These are phyloP conservation scores for Aspergillus sp. DNA, from an alignment of 2,329 filamentous ascomycete genomes.

Conservation along the genomic window DNA sequence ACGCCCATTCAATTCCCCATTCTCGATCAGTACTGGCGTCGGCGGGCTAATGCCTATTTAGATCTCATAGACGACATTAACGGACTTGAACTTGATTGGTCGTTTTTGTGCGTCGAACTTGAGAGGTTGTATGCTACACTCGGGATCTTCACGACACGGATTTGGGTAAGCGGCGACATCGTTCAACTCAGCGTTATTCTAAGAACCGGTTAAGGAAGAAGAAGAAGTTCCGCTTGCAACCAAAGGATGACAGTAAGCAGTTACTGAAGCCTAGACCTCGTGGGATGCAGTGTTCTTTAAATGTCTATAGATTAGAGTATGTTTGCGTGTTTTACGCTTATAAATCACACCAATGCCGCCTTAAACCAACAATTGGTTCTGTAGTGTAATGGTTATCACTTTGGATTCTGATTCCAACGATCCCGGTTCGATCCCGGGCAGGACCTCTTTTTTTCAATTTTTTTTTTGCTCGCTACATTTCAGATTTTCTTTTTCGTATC, in stretches of 20 bases:
- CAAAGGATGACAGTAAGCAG: background rate
- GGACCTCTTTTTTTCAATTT: no score
- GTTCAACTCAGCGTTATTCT: background rate
- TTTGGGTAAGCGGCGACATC: background rate
- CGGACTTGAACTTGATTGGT: background rate
- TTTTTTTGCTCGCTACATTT: no score
- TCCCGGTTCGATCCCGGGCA: no score
- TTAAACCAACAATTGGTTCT: no score
- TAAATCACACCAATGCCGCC: no score
- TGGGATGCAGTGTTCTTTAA: no score
- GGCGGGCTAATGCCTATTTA: background rate
- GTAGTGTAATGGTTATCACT: no score
- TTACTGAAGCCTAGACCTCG: background rate
- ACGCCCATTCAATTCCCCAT: background rate
- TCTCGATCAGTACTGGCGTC: background rate
- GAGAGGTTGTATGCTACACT: background rate
- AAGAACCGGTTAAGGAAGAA: background rate
- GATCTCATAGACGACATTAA: background rate
- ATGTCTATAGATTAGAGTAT: no score
- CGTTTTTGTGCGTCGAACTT: background rate
- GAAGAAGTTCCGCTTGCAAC: background rate
- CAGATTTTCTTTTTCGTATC: no score
- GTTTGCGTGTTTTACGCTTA: no score
- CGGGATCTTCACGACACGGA: background rate
- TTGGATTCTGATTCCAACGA: no score